These are phyloP conservation scores for Serendipita indica DNA, from an alignment of 768 basidiomycete genomes.

Conservation along the genomic window DNA sequence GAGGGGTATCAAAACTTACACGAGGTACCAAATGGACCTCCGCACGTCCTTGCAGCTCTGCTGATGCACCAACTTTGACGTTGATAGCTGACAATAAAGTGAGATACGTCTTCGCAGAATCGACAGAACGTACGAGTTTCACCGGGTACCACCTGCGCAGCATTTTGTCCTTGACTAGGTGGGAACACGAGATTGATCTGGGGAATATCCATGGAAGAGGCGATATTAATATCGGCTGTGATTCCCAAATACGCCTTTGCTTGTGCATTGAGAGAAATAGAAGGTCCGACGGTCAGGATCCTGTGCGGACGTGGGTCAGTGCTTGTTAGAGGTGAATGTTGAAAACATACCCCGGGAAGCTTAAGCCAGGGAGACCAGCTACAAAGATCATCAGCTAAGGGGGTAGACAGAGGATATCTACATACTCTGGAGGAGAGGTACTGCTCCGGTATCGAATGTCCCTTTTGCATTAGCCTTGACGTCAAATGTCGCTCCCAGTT, in stretches of 20 bases:
- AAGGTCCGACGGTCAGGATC: constrained; percentile 33
- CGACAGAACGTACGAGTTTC: background rate
- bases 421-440: constrained; percentile 24
- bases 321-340: background rate
- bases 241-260: constrained; percentile 29
- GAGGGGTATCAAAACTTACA: background rate
- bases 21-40: constrained; percentile 1
- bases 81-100: background rate
- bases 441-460: constrained; percentile 29
- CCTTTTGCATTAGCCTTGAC: constrained; percentile 22
- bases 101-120: background rate
- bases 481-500: background rate
- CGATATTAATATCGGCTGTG: constrained; percentile 27
- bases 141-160: constrained; percentile 19
- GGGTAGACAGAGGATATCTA: background rate
- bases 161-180: background rate
- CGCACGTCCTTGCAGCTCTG: constrained; percentile 16
- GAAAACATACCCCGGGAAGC: constrained; percentile 32
- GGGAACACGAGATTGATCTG: constrained; percentile 11
- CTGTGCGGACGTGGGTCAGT: constrained; percentile 17
- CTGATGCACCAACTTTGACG: constrained; percentile 16
- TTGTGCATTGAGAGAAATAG: constrained; percentile 13
- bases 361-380: constrained; percentile 33
- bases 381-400: background rate
- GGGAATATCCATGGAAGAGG: constrained; percentile 19